A percentile compares a stretch with the other conserved stretches of the same genome.
These are phyloP conservation scores for Sordariomycetes sp. DNA, from an alignment of 2,329 filamentous ascomycete species.

Conservation along the genomic window DNA sequence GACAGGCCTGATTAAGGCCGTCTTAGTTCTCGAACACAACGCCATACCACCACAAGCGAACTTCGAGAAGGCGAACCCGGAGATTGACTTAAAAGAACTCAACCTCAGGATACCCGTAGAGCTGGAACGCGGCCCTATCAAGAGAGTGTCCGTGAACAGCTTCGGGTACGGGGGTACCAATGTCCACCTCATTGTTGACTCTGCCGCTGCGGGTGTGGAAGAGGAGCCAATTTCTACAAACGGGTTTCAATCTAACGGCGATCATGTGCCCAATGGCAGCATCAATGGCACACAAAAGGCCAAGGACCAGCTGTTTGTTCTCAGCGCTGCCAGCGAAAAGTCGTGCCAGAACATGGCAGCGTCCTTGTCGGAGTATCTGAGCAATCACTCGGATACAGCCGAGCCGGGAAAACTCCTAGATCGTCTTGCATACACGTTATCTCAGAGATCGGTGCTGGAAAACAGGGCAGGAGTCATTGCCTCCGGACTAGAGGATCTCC, in stretches of 20 bases:
- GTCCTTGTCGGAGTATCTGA: slow-evolving; percentile 8
- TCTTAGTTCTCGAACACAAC: slow-evolving; percentile 8
- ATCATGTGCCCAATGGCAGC: too few species aligned
- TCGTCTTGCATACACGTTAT: slow-evolving; percentile 8
- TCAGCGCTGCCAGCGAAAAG: slow-evolving; percentile 11
- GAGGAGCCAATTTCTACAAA: background rate
- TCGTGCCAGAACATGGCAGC: slow-evolving; percentile 8
- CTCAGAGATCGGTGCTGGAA: slow-evolving; percentile 3
- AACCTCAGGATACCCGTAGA: slow-evolving; percentile 7
- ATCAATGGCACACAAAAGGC: background rate
- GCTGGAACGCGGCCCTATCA: slow-evolving; percentile 8
- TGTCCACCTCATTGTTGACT: slow-evolving; percentile 26
- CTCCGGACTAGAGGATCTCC: slow-evolving; percentile 7
- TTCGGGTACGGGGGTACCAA: slow-evolving; percentile 34
- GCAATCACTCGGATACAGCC: background rate
- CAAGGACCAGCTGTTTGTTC: slow-evolving; percentile 8
- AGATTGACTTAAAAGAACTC: slow-evolving; percentile 9
- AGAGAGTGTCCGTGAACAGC: slow-evolving; percentile 18
- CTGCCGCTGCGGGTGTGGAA: too few species aligned
- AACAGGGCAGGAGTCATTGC: slow-evolving; percentile 9
- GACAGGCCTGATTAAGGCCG: slow-evolving; percentile 12
- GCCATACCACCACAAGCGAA: slow-evolving; percentile 18
- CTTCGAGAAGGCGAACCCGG: slow-evolving; percentile 17
- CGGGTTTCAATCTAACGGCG: too few species aligned
- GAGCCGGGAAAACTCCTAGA: slow-evolving; percentile 4